Evolutionary conservation across 805 yeast genomes (phyloP).

Genomic region (Yarrowia sp.): DNA sequence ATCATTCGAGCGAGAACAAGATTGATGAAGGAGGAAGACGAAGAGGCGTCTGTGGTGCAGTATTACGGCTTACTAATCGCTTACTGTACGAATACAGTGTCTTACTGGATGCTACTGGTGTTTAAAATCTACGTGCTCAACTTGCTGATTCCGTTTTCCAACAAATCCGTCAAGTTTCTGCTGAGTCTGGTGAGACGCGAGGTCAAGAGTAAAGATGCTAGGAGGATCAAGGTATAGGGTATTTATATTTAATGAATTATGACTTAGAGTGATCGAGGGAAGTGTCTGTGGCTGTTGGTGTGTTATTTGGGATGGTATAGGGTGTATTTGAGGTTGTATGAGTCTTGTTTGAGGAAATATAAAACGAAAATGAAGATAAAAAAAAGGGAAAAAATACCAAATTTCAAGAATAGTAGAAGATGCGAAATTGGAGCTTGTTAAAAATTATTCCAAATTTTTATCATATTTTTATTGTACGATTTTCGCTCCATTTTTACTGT

Average conservation of each 20-base stretch:
- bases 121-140: not conserved
- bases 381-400: no score
- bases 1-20: not conserved
- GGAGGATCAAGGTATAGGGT: not conserved
- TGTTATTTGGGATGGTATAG: no score
- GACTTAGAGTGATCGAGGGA: no score
- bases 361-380: no score
- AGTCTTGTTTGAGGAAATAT: no score
- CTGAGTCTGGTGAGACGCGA: not conserved
- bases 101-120: not conserved
- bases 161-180: not conserved
- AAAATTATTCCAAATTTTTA: no score
- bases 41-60: not conserved
- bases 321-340: no score
- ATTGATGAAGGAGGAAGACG: not conserved
- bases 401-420: no score
- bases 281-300: no score
- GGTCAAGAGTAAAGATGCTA: not conserved
- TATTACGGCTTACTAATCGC: not conserved
- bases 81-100: not conserved
- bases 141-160: not conserved
- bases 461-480: not conserved
- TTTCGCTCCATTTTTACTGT: no score
- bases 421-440: no score
- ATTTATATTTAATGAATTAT: not conserved